Evolutionary conservation across 2,329 filamentous ascomycete species (phyloP).

Genomic region (Fusarium aywerte): DNA sequence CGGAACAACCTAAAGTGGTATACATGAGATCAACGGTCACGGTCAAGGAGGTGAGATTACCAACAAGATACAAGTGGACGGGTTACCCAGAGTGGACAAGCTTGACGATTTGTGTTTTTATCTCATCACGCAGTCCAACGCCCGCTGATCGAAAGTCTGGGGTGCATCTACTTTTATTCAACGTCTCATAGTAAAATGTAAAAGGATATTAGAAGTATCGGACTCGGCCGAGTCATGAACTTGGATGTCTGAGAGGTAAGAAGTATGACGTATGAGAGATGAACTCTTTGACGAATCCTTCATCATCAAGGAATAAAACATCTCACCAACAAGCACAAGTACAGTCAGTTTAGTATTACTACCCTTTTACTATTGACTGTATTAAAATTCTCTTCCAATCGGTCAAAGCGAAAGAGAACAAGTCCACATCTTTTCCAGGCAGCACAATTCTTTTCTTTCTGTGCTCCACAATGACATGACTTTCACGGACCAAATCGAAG

Average conservation of each 20-base stretch:
- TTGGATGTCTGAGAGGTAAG: neutral
- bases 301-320: neutral
- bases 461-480: slow-evolving; percentile 23
- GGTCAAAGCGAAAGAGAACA: neutral
- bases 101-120: slow-evolving; percentile 4
- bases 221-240: slow-evolving; percentile 5
- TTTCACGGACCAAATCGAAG: neutral
- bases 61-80: neutral
- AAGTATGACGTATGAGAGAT: neutral
- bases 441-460: slow-evolving; percentile 22
- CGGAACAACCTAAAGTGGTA: neutral
- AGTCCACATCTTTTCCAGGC: slow-evolving; percentile 16
- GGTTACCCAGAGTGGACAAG: slow-evolving; percentile 4
- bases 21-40: slow-evolving; percentile 8
- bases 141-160: slow-evolving; percentile 3
- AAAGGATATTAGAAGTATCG: neutral
- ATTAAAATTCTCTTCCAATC: neutral
- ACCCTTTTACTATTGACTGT: neutral
- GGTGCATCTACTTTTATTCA: slow-evolving; percentile 2
- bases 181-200: neutral
- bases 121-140: slow-evolving; percentile 1
- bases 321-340: neutral
- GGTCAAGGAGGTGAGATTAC: slow-evolving; percentile 5
- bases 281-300: neutral
- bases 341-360: neutral